Percentiles rank a stretch among this genome's conserved stretches.
These are phyloP conservation scores for Paxillus ammoniavirescens DNA, from an alignment of 768 basidiomycete species.

Conservation along the genomic window DNA sequence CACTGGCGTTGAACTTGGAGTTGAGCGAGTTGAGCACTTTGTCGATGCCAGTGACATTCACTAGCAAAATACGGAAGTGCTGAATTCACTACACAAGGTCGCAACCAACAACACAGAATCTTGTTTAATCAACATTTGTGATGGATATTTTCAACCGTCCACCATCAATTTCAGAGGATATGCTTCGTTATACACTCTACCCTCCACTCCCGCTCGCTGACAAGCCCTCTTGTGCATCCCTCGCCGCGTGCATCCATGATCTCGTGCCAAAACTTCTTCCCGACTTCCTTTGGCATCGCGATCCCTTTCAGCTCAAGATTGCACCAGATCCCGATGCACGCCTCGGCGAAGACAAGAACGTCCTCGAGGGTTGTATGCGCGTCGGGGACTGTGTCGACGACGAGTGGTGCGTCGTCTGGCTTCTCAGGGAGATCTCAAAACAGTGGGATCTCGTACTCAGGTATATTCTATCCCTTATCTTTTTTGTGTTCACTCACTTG, in stretches of 20 bases:
- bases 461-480: conserved; percentile 41
- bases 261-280: conserved; percentile 55
- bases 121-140: background rate
- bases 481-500: conserved; percentile 11
- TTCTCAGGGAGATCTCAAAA: conserved; percentile 71
- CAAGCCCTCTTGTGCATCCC: conserved; percentile 56
- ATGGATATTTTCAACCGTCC: conserved; percentile 75
- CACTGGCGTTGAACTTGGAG: too few relatives aligned
- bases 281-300: conserved; percentile 80
- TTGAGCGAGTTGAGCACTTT: too few relatives aligned
- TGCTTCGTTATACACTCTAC: conserved; percentile 74
- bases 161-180: conserved; percentile 83
- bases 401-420: conserved; percentile 95
- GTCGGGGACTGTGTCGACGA: conserved; percentile 98
- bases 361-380: conserved; percentile 80
- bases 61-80: too few relatives aligned
- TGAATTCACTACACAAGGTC: background rate
- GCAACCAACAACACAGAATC: background rate
- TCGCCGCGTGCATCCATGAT: conserved; percentile 65
- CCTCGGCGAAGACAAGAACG: conserved; percentile 39
- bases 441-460: conserved; percentile 81
- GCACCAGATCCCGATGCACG: conserved; percentile 42
- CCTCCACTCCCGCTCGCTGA: conserved; percentile 54
- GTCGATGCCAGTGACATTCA: too few relatives aligned
- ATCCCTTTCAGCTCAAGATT: conserved; percentile 76